These are phyloP conservation scores for Syzygium aromaticum DNA, from an alignment of 345 rosid genomes.

Conservation along the genomic window DNA sequence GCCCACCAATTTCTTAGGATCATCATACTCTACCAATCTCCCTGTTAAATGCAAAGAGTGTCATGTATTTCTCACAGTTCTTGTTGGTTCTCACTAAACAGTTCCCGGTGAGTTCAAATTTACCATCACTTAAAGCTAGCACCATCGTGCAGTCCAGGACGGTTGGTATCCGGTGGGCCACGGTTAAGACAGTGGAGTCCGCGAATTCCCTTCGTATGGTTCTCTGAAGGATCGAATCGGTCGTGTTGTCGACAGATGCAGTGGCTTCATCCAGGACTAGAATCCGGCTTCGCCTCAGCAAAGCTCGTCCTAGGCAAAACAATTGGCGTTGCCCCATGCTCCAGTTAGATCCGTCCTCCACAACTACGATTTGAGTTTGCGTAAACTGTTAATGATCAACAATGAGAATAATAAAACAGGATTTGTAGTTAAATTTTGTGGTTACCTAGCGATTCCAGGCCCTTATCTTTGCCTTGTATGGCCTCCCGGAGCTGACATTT, in stretches of 20 bases:
- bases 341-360: constrained; percentile 61
- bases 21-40: constrained; percentile 9
- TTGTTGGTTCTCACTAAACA: neutral
- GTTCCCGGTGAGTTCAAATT: neutral
- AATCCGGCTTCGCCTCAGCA: constrained; percentile 37
- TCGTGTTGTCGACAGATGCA: constrained; percentile 47
- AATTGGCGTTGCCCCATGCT: constrained; percentile 54
- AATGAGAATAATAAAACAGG: constrained; percentile 3
- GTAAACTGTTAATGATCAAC: neutral
- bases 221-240: constrained; percentile 44
- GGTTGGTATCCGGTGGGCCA: constrained; percentile 59
- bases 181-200: constrained; percentile 44
- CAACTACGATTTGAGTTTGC: constrained; percentile 15
- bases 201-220: constrained; percentile 42
- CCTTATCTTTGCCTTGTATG: constrained; percentile 20
- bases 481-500: constrained; percentile 33
- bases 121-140: constrained; percentile 39
- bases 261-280: constrained; percentile 69
- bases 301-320: constrained; percentile 53
- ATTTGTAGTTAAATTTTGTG: neutral
- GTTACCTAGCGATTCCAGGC: constrained; percentile 21
- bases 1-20: constrained; percentile 7
- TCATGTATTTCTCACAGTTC: neutral
- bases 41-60: neutral
- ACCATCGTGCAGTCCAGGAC: constrained; percentile 60